Evolutionary conservation across 129 eudicot species (phyloP), one percentile per base, ranked within the genome.

Genomic region (Flaveria brownii): DNA sequence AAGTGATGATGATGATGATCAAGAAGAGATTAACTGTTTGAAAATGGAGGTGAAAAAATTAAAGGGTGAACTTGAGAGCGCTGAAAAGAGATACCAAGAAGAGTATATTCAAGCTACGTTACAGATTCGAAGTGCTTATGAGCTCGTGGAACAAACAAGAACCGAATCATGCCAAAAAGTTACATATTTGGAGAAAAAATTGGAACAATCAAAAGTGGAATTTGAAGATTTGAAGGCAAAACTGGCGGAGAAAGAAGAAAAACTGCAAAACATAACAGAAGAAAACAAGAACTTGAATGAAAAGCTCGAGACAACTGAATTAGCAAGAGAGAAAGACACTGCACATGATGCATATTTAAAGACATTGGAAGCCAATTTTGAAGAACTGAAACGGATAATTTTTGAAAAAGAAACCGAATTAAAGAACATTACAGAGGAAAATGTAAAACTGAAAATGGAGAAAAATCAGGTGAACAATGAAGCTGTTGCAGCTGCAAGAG

Each of bases 101-200:
- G 96, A 87, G 56, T 89, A 87, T 61, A 81, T 91, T 52, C 93
- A 84, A 49, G 86, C 90, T 73, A 94, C 92, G 0, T 80, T 91
- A 72, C 84, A 94, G 83, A 91, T 89, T 68, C 82, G 94, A 74
- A 88, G 85, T 74, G 97, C 97, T 36, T 88, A 85, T 84, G 96
- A 91, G 75, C 77, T 85, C 39, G 90, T 76, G 70, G 97, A 93
- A 86, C 88, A 80, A 59, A 74, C 85, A 46, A 86, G 81, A 82
- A 76, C 82, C 1, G 97, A 88, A 33, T 84, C 90, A 16, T 30
- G 68, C 75, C 52, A 73, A 16, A 83, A 83, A 57, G 91, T 90
- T 76, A 82, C 87, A 68, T 81, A 77, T 45, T 75, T 84, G 64
- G 90, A 85, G 77, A 85, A 70, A 15, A 79, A 81, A 68, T 62